Evolutionary conservation across 2,329 filamentous ascomycete genomes (phyloP).

Genomic region (Colletotrichum somersetense): DNA sequence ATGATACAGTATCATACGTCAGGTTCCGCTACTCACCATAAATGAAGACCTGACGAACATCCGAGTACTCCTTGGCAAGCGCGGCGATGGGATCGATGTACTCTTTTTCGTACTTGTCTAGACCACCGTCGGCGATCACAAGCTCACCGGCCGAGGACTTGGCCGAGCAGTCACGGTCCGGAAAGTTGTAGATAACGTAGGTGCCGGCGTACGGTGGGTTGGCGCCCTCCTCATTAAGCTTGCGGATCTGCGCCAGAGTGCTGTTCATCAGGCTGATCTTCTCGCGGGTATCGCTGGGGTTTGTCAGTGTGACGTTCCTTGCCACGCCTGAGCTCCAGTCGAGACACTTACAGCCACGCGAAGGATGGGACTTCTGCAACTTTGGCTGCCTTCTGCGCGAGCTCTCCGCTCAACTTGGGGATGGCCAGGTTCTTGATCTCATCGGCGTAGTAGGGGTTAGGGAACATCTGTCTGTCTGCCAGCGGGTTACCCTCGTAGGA

Average conservation of each 20-base stretch:
- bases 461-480: constrained; percentile 50
- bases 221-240: constrained; percentile 41
- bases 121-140: constrained; percentile 47
- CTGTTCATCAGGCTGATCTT: constrained; percentile 49
- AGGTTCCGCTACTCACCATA: constrained; percentile 41
- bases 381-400: constrained; percentile 53
- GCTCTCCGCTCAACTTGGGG: constrained; percentile 62
- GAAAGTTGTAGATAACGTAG: constrained; percentile 54
- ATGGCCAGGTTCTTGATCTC: constrained; percentile 61
- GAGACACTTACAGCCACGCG: constrained; percentile 46
- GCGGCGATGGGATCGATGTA: constrained; percentile 50
- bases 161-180: constrained; percentile 54
- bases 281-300: constrained; percentile 48
- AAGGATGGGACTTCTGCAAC: constrained; percentile 50
- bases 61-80: constrained; percentile 38
- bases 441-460: constrained; percentile 54
- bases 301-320: background rate
- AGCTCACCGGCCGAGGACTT: constrained; percentile 53
- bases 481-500: constrained; percentile 55
- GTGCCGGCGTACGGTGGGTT: constrained; percentile 47
- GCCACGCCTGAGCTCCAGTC: background rate
- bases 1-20: accelerated
- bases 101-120: constrained; percentile 49
- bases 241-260: constrained; percentile 48
- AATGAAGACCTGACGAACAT: constrained; percentile 35